These are phyloP conservation scores for Trichoderma virens DNA, from an alignment of 495 filamentous ascomycete species.

Conservation along the genomic window DNA sequence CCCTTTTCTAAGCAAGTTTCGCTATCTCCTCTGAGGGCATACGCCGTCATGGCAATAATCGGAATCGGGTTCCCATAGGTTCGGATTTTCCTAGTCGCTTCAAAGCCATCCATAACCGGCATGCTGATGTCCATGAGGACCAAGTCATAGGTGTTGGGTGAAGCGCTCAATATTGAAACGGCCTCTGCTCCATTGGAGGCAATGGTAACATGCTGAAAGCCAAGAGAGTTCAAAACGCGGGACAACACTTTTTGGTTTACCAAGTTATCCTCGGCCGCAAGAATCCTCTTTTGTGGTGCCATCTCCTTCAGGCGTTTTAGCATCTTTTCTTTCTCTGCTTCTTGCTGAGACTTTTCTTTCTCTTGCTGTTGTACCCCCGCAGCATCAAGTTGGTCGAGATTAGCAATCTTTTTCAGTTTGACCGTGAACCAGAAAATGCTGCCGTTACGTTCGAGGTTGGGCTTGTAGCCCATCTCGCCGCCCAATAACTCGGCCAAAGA, in stretches of 20 bases:
- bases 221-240: conserved; percentile 46
- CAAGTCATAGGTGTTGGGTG: conserved; percentile 44
- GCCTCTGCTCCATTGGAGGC: conserved; percentile 52
- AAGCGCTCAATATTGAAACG: conserved; percentile 42
- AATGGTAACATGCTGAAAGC: conserved; percentile 45
- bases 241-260: conserved; percentile 60
- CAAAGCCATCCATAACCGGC: conserved; percentile 58
- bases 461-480: conserved; percentile 52
- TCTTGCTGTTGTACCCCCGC: background rate
- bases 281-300: conserved; percentile 35
- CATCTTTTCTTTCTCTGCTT: background rate
- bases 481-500: conserved; percentile 67
- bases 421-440: conserved; percentile 55
- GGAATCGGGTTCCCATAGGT: conserved; percentile 46
- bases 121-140: conserved; percentile 63
- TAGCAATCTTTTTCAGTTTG: conserved; percentile 40
- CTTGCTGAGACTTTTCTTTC: conserved; percentile 1
- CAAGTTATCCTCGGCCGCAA: conserved; percentile 53
- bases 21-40: conserved; percentile 53
- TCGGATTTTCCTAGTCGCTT: conserved; percentile 49
- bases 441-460: conserved; percentile 44
- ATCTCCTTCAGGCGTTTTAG: conserved; percentile 17
- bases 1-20: conserved; percentile 51
- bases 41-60: conserved; percentile 58
- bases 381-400: conserved; percentile 12